These are phyloP conservation scores for Paraglomus brasilianum DNA, from an alignment of 192 early-diverging fungal genomes.

Conservation along the genomic window DNA sequence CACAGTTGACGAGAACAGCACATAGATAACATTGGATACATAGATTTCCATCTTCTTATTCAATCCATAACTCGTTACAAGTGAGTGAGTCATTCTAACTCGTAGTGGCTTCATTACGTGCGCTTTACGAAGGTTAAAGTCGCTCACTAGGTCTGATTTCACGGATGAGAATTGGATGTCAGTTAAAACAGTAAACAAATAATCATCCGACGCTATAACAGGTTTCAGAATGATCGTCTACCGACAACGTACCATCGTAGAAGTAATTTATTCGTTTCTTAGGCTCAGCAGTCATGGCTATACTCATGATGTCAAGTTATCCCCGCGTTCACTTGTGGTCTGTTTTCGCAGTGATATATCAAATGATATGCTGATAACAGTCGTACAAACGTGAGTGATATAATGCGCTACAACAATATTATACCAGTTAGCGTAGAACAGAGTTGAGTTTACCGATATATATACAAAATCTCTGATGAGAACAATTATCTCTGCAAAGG, in stretches of 20 bases:
- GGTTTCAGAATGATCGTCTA: background rate
- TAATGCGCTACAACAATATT: too few relatives aligned
- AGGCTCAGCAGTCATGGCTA: slow-evolving; percentile 43
- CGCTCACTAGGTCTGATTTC: slow-evolving; percentile 45
- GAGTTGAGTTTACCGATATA: too few relatives aligned
- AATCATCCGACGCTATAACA: background rate
- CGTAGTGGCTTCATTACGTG: slow-evolving; percentile 99
- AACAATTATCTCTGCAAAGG: too few relatives aligned
- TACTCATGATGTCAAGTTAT: too few relatives aligned
- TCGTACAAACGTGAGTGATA: too few relatives aligned
- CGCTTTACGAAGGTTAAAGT: slow-evolving; percentile 78
- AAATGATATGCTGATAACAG: too few relatives aligned
- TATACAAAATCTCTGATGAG: too few relatives aligned
- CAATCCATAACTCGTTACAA: slow-evolving; percentile 90
- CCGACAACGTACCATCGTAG: slow-evolving; percentile 47
- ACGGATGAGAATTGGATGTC: background rate
- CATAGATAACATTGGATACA: slow-evolving; percentile 38
- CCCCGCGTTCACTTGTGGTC: slow-evolving; percentile 15
- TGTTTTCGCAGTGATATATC: slow-evolving; percentile 18
- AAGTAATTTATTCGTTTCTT: slow-evolving; percentile 63
- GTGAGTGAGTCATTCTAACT: slow-evolving; percentile 90
- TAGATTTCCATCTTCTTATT: slow-evolving; percentile 88
- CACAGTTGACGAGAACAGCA: background rate
- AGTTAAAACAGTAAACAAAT: slow-evolving; percentile 10
- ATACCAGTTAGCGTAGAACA: too few relatives aligned